Evolutionary conservation across 2,329 filamentous ascomycete genomes (phyloP), one percentile per base, ranked within the genome.

Genomic region (Aureobasidium sp.): DNA sequence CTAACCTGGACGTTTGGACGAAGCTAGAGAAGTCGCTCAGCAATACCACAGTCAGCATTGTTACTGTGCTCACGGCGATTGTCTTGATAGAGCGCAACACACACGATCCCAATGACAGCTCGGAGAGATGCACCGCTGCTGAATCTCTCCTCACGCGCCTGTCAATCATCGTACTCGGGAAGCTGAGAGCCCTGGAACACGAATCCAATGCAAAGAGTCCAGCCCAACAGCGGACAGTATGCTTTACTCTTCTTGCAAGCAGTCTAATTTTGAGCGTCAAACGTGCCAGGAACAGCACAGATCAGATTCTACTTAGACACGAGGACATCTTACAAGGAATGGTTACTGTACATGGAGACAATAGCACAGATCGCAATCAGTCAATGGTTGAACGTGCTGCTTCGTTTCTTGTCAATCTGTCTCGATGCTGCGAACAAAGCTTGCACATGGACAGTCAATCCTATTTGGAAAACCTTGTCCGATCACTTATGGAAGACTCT

Each of bases 371-470:
- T 12, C 31, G 36, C 15, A 31, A 20, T 25, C 36, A 52, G 31
- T 58, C 60, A 3, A 34, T 52, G 20, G 39, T 58, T 15, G 52
- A 62, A 36, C 51, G 31, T 27, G 34, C 9, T 69, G 67, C 47
- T 61, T 74, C 17, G 69, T 69, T 75, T 25, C 63, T 74, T 15
- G 72, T 70, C 14, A 70, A 71, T 0, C 70, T 67, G 17, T 70
- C 72, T 36, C 71, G 70, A 6, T 73, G 71, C 41, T 70, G 71
- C 12, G 74, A 74, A n/a, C 70, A 70, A 39, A 70, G 72, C 37
- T 68, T 72, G 39, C 73, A 73, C 6, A 74, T 74, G 36, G 67
- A 69, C 11, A 48, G 53, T 34, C 60, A 62, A 34, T 29, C 34
- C 2, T 68, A 74, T 47, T 62, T 76, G 25, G 69, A 73, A 45